Conservation (phyloP, 225 moss, liverwort and hornwort species). For the Pleurozium schreberi region DNA sequence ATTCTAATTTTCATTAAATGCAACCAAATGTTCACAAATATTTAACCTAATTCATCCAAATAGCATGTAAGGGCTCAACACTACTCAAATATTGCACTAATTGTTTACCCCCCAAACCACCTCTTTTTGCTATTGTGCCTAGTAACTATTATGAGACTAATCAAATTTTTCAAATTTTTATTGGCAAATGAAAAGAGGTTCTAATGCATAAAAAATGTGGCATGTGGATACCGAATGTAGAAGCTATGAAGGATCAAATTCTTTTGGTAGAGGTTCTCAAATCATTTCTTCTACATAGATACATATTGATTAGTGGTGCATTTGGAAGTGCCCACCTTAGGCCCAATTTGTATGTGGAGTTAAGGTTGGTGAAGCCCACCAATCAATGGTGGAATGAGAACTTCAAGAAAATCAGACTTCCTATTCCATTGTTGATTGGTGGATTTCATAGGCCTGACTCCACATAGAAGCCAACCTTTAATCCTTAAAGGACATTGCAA, state of each 20-base stretch:
- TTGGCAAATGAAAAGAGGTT: neutral
- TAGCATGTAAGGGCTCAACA: neutral
- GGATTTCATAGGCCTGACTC: neutral
- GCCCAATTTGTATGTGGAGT: rapidly evolving
- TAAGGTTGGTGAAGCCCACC: neutral
- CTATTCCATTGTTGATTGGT: neutral
- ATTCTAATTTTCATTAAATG: neutral
- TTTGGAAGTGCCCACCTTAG: rapidly evolving
- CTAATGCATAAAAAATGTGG: rapidly evolving
- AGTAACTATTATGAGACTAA: neutral
- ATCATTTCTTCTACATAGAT: too few species aligned
- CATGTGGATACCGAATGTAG: neutral
- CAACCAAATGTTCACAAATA: neutral
- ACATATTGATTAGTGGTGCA: too few species aligned
- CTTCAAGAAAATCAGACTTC: neutral
- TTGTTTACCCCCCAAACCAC: neutral
- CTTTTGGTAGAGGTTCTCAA: too few species aligned
- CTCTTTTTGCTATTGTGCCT: neutral
- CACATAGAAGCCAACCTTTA: neutral
- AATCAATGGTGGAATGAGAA: neutral
- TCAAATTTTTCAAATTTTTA: neutral
- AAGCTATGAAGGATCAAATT: neutral
- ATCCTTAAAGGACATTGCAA: too few species aligned
- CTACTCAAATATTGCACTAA: neutral
- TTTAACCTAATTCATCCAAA: neutral